Conservation (phyloP, 192 early-diverging fungal species). For the Diversispora eburnea region DNA sequence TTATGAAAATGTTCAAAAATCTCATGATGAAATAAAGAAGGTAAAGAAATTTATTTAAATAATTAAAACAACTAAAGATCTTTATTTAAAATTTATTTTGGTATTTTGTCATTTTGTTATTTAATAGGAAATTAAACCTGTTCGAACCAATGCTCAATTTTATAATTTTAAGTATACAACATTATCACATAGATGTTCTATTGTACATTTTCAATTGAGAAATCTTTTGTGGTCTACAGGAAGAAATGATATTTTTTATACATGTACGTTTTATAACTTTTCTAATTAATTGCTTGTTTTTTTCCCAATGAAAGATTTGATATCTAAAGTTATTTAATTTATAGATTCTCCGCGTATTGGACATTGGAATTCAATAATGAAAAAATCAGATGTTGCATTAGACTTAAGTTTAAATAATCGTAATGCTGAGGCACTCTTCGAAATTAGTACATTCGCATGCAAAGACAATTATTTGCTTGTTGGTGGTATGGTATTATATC, state of each 20-base stretch:
- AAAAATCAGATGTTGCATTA: slow-evolving; percentile 1
- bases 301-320: not conserved
- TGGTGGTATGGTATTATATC: slow-evolving; percentile 34
- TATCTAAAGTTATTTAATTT: not conserved
- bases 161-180: slow-evolving; percentile 49
- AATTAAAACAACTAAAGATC: not conserved
- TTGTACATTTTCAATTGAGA: slow-evolving; percentile 62
- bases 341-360: slow-evolving; percentile 15
- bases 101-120: not conserved
- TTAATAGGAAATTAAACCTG: slow-evolving; percentile 28
- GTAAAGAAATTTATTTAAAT: not conserved
- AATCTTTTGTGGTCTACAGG: slow-evolving; percentile 57
- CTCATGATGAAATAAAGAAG: slow-evolving; percentile 15
- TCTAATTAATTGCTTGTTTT: not conserved
- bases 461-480: slow-evolving; percentile 41
- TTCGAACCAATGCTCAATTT: slow-evolving; percentile 34
- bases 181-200: slow-evolving; percentile 44
- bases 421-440: slow-evolving; percentile 25
- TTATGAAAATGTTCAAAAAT: slow-evolving; percentile 16
- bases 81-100: not conserved
- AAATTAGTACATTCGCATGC: slow-evolving; percentile 53
- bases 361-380: slow-evolving; percentile 25
- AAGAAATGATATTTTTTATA: slow-evolving; percentile 59
- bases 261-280: slow-evolving; percentile 32
- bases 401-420: slow-evolving; percentile 1